Conservation (phyloP, 2,329 filamentous ascomycete genomes). For the Plenodomus lindquistii region DNA sequence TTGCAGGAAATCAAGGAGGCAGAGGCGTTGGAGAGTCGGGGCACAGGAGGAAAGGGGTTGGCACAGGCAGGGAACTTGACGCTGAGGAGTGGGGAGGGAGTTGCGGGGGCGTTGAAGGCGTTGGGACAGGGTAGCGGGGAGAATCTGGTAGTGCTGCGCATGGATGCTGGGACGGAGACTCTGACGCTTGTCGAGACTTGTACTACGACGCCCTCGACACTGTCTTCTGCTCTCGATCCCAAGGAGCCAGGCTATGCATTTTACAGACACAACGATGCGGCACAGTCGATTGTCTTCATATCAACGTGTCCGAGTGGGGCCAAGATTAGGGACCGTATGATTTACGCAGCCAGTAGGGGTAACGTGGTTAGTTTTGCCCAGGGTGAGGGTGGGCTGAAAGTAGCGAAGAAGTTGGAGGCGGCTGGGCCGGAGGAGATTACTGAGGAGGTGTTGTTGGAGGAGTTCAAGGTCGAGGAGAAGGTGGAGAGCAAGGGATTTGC, state of each 20-base stretch:
- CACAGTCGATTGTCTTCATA: conserved; percentile 71
- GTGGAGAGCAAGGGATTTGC: conserved; percentile 72
- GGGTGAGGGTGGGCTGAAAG: conserved; percentile 64
- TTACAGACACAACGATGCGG: conserved; percentile 67
- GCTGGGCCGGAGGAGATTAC: conserved; percentile 71
- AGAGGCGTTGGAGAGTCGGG: conserved; percentile 73
- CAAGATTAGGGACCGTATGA: conserved; percentile 82
- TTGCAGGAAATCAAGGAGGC: conserved; percentile 73
- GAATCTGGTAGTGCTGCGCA: conserved; percentile 70
- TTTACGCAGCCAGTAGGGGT: conserved; percentile 70
- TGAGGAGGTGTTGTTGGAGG: conserved; percentile 65
- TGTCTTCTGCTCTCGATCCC: conserved; percentile 64
- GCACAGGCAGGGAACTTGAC: conserved; percentile 46
- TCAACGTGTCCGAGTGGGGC: conserved; percentile 75
- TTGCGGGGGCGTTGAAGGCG: conserved; percentile 65
- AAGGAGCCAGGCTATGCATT: conserved; percentile 78
- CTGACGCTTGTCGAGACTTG: conserved; percentile 66
- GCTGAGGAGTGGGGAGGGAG: conserved; percentile 63
- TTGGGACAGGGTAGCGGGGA: conserved; percentile 57
- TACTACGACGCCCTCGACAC: conserved; percentile 59
- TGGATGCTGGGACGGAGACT: conserved; percentile 70
- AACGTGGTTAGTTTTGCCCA: conserved; percentile 68
- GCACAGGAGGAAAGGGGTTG: conserved; percentile 60
- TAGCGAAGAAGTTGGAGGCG: conserved; percentile 71
- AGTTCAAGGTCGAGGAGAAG: conserved; percentile 71